Base-by-base conservation (phyloP, 805 yeast genomes). In the Monosporozyma unispora region DNA sequence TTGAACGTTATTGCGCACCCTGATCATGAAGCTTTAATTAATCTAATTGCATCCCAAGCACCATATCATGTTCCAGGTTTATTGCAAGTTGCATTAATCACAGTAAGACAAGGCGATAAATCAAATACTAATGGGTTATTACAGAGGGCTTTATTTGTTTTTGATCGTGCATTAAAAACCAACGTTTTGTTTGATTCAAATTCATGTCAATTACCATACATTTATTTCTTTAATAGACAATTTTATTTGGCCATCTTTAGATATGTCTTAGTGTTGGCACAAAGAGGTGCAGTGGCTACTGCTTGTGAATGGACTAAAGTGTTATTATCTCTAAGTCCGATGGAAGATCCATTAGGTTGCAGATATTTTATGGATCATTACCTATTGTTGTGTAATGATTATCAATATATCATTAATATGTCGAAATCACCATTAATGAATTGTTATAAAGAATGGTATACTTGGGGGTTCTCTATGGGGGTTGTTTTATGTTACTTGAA, bases 281-380 rank as follows among this genome's bases (percentile, higher is more conserved):
- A 84, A 57, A 77, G 87, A 58, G 86, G 95, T 3, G 85, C 91
- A 1, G 80, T 77, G 59, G 75, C 69, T 50, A 88, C 96, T 0
- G 95, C 96, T 0, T 74, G 86, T 41, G 78, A 80, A 40, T 88
- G 82, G 70, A 78, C 85, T 57, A 87, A 86, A 61, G 70, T 82
- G 5, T 69, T 88, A 45, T 70, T 85, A 53, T 78, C 89, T 2
- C 68, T 89, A 28, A 72, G 79, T 33, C 96, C 95, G 1, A 74
- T 80, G 2, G 86, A 83, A 50, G 96, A 89, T 69, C 96, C 96
- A 1, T 70, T 82, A 47, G 96, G 96, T 21, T 88, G 84, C 11
- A 74, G 95, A 54, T 82, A 83, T 59, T 85, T 87, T 63, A 80
- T 89, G 56, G 96, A 89, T 62, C 81, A 77, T 59, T 88, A 85